phyloP scores from a whole-genome alignment of 768 basidiomycete species.

The Lactarius pseudohatsudake region DNA sequence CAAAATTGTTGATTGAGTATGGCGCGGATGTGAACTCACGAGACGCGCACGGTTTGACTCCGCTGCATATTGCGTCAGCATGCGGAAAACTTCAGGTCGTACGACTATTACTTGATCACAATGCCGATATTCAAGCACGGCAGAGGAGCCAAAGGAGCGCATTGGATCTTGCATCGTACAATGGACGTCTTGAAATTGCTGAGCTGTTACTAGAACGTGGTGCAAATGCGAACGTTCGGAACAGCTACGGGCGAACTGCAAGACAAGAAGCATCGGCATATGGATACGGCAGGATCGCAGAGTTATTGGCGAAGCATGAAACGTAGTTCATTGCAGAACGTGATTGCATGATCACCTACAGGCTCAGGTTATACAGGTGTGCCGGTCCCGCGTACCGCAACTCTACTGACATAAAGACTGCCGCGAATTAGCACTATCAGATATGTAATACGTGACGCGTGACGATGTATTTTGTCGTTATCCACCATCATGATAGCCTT shows the following conservation, averaged over 20 bases:
- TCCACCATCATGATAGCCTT: too few relatives aligned
- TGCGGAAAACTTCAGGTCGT: background rate
- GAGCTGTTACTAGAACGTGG: background rate
- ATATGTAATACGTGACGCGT: too few relatives aligned
- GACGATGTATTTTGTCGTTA: too few relatives aligned
- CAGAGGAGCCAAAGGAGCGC: background rate
- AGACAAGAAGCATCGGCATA: background rate
- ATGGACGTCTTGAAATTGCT: background rate
- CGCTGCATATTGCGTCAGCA: background rate
- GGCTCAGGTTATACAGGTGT: too few relatives aligned
- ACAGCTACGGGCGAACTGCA: background rate
- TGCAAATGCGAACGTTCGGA: background rate
- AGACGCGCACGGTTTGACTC: background rate
- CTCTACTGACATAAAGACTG: too few relatives aligned
- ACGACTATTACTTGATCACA: background rate
- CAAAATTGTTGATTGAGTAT: background rate
- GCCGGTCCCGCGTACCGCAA: too few relatives aligned
- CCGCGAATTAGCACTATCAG: too few relatives aligned
- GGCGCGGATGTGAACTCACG: background rate
- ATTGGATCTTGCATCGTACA: background rate
- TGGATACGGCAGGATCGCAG: background rate
- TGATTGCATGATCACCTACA: too few relatives aligned
- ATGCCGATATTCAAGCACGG: background rate
- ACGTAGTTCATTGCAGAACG: too few relatives aligned
- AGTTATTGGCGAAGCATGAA: background rate